Percentiles rank a stretch among this genome's conserved stretches.
These are phyloP conservation scores for Eimeria mitis DNA, from an alignment of 169 alveolate genomes.

Conservation along the genomic window DNA sequence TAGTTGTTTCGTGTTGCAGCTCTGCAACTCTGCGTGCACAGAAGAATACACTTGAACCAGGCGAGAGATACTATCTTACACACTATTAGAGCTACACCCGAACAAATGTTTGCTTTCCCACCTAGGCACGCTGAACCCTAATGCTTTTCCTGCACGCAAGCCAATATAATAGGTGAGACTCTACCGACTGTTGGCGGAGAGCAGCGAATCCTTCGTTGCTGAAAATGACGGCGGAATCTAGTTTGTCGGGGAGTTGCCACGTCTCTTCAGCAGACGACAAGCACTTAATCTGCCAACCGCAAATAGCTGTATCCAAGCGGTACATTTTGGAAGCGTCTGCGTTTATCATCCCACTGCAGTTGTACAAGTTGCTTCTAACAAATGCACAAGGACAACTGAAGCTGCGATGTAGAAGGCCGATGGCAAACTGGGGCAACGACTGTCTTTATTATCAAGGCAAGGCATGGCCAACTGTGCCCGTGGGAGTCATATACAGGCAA, in stretches of 20 bases:
- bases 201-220: slow-evolving; percentile 46
- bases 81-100: background rate
- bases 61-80: background rate
- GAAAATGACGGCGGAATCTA: slow-evolving; percentile 43
- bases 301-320: background rate
- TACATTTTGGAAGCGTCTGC: background rate
- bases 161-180: background rate
- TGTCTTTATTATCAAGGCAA: background rate
- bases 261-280: slow-evolving; percentile 15
- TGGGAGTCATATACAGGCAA: background rate
- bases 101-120: background rate
- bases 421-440: background rate
- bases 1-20: slow-evolving; percentile 41
- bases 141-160: background rate
- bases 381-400: background rate
- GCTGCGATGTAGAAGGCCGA: background rate
- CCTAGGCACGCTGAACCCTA: background rate
- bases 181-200: slow-evolving; percentile 42
- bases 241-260: slow-evolving; percentile 60
- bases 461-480: background rate
- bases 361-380: background rate
- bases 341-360: background rate
- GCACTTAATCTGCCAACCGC: slow-evolving; percentile 43
- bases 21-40: slow-evolving; percentile 31
- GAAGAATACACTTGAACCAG: background rate